Evolutionary conservation across 257 asterid genomes (phyloP).

Genomic region (Apocynum venetum): DNA sequence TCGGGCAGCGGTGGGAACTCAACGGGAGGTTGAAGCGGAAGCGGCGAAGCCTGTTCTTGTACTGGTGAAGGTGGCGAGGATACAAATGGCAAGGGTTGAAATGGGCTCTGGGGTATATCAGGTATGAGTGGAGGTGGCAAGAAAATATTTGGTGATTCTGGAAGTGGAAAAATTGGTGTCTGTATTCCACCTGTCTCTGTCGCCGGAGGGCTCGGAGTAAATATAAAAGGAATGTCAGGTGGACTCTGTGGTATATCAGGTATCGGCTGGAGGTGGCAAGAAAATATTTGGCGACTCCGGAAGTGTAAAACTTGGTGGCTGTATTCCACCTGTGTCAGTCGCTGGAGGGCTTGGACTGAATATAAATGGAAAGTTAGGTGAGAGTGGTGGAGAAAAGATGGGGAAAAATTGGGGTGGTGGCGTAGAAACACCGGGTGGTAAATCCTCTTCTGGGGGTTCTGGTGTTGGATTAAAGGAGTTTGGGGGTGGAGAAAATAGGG

Average conservation of each 20-base stretch:
- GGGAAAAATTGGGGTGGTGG: slow-evolving; percentile 6
- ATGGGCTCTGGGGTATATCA: slow-evolving; percentile 11
- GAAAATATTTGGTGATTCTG: slow-evolving; percentile 14
- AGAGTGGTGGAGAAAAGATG: slow-evolving; percentile 4
- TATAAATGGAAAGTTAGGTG: slow-evolving; percentile 16
- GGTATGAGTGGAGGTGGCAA: slow-evolving; percentile 24
- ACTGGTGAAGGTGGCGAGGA: slow-evolving; percentile 1
- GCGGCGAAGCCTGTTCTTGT: background rate
- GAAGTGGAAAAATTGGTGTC: slow-evolving; percentile 17
- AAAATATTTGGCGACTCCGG: slow-evolving; percentile 14
- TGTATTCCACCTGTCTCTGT: background rate
- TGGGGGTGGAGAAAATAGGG: slow-evolving; percentile 25
- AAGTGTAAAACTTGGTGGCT: slow-evolving; percentile 12
- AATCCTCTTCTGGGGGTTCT: background rate
- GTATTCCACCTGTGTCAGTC: slow-evolving; percentile 4
- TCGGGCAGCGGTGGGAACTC: slow-evolving; percentile 17
- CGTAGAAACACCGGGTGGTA: background rate
- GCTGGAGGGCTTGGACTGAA: slow-evolving; percentile 19
- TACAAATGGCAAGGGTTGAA: slow-evolving; percentile 12
- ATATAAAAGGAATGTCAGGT: slow-evolving; percentile 15
- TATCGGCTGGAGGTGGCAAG: slow-evolving; percentile 23
- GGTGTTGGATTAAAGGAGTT: slow-evolving; percentile 10
- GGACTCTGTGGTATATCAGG: slow-evolving; percentile 7
- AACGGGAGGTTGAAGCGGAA: slow-evolving; percentile 11
- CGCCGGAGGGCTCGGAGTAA: slow-evolving; percentile 17